Conservation (phyloP, 2,329 filamentous ascomycete species). For the Claviceps lovelessii region DNA sequence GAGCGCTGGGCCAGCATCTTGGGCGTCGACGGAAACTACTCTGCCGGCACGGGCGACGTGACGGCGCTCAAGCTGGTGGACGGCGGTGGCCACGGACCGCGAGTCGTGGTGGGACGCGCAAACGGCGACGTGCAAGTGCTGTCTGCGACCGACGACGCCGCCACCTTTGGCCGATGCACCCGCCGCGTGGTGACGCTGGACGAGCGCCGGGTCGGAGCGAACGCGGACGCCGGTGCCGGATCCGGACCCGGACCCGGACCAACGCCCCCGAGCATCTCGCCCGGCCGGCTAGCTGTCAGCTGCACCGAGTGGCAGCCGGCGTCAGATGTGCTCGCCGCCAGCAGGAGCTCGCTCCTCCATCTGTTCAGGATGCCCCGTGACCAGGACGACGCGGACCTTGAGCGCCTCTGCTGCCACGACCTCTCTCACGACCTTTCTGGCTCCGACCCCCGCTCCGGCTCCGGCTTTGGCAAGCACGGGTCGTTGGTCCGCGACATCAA, state of each 20-base stretch:
- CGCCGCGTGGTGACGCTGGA: too few relatives aligned
- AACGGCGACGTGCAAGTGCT: constrained; percentile 34
- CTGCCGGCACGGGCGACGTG: constrained; percentile 33
- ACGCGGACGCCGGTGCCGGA: too few relatives aligned
- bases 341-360: constrained; percentile 16
- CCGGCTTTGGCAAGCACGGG: too few relatives aligned
- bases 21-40: constrained; percentile 26
- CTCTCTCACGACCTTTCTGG: constrained; percentile 10
- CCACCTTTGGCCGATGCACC: too few relatives aligned
- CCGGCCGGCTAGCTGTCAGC: constrained; percentile 16
- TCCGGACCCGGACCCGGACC: too few relatives aligned
- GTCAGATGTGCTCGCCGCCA: constrained; percentile 16
- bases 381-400: constrained; percentile 3
- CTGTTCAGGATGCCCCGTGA: constrained; percentile 15
- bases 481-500: constrained; percentile 21
- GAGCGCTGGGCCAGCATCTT: constrained; percentile 22
- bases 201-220: too few relatives aligned
- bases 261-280: constrained; percentile 12
- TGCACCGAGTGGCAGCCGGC: constrained; percentile 21
- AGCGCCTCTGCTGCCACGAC: constrained; percentile 14
- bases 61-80: constrained; percentile 25
- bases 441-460: too few relatives aligned
- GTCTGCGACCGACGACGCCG: constrained; percentile 13
- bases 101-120: constrained; percentile 33
- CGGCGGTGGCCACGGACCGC: constrained; percentile 8